Conservation (phyloP, 768 basidiomycete species). For the Phanerodontia chrysosporium region DNA sequence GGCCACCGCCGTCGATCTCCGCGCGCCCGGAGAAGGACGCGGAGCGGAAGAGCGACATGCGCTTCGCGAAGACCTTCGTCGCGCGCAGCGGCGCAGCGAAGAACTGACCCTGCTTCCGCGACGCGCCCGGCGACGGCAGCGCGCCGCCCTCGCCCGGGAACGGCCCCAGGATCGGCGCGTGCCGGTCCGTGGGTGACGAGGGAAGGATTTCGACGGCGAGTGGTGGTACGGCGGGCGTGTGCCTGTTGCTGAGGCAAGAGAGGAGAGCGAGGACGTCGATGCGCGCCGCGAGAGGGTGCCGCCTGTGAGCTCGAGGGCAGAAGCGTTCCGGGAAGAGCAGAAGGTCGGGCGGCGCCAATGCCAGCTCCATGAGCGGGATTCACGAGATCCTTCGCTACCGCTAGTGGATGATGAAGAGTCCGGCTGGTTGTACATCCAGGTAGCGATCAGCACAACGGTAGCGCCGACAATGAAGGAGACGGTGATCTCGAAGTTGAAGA, state of each 20-base stretch:
- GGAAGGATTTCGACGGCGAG: constrained; percentile 31
- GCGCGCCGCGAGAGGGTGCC: constrained; percentile 24
- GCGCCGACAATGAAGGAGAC: constrained; percentile 83
- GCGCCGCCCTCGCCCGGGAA: constrained; percentile 29
- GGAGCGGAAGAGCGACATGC: constrained; percentile 17
- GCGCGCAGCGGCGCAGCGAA: constrained; percentile 18
- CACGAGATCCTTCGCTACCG: not conserved
- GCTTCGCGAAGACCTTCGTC: constrained; percentile 15
- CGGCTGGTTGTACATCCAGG: constrained; percentile 95
- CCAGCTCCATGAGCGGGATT: constrained; percentile 32
- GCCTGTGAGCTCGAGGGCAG: constrained; percentile 21
- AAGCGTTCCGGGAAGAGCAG: constrained; percentile 20
- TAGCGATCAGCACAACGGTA: constrained; percentile 79
- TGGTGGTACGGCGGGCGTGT: constrained; percentile 22
- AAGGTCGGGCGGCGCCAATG: constrained; percentile 26
- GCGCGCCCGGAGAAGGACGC: constrained; percentile 15
- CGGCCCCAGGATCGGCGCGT: constrained; percentile 58
- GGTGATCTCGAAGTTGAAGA: constrained; percentile 90
- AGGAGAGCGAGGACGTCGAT: constrained; percentile 25
- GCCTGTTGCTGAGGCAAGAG: constrained; percentile 14
- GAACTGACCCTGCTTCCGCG: constrained; percentile 17
- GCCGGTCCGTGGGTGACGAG: constrained; percentile 43
- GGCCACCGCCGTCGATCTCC: constrained; percentile 3
- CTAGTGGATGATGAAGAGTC: constrained; percentile 18
- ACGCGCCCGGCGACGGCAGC: constrained; percentile 11